Percentiles rank a stretch among this genome's conserved stretches.
phyloP scores from a whole-genome alignment of 441 rosid genomes.

The Arabidopsis hybrid region DNA sequence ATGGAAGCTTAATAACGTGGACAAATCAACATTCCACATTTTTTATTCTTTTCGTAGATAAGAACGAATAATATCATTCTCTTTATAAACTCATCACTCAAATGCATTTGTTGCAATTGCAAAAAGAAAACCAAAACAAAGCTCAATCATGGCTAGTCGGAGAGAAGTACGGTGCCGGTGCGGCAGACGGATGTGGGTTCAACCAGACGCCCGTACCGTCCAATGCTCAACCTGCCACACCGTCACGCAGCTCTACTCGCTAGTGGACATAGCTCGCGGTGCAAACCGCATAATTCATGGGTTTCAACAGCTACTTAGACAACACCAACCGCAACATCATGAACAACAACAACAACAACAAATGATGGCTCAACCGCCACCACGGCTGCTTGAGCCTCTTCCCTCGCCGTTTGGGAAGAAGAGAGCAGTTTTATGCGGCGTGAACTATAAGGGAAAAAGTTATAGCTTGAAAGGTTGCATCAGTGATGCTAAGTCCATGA shows the following conservation, averaged over 20 bases:
- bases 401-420: conserved; percentile 64
- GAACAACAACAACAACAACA: conserved; percentile 20
- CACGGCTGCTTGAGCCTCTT: conserved; percentile 39
- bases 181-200: conserved; percentile 53
- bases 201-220: conserved; percentile 50
- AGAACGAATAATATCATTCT: conserved; percentile 17
- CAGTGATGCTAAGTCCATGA: conserved; percentile 80
- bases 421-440: conserved; percentile 77
- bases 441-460: conserved; percentile 62
- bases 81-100: conserved; percentile 26
- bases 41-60: not conserved
- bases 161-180: conserved; percentile 63
- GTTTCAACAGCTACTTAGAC: conserved; percentile 43
- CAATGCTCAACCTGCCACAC: conserved; percentile 60
- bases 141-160: conserved; percentile 48
- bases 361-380: conserved; percentile 28
- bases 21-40: conserved; percentile 3
- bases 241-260: conserved; percentile 48
- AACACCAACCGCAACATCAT: conserved; percentile 16
- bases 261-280: conserved; percentile 33
- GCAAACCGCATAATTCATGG: conserved; percentile 42
- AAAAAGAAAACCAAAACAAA: conserved; percentile 3
- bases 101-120: not conserved
- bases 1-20: conserved; percentile 19
- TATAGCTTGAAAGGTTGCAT: conserved; percentile 69